Evolutionary conservation across 2,329 filamentous ascomycete species (phyloP), one percentile per base, ranked within the genome.

Genomic region (Colletotrichum higginsianum): DNA sequence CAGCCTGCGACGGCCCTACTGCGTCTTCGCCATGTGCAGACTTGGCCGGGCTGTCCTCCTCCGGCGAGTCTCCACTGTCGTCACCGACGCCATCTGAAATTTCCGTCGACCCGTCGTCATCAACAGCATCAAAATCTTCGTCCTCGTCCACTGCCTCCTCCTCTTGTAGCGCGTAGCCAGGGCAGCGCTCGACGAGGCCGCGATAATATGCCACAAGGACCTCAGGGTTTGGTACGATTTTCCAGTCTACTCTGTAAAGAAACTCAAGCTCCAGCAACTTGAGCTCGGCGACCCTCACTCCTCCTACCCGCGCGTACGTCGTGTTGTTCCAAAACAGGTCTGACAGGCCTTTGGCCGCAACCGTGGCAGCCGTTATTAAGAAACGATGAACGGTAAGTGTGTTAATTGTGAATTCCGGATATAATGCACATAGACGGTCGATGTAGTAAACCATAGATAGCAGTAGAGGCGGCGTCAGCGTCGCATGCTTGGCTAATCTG

Each of bases 401-500:
- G 80, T 95, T 98, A 76, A 99, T 97, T 38, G 95, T 98, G 81
- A 99, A 99, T 57, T 96, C 93, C 3, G 94, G 93, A 80, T 98
- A 99, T 71, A 97, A 86, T 13, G 94, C 92, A 82, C 96, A 99
- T 26, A 99, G 88, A 42, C 95, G 92, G 83, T 99, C 96, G 78
- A 99, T 98, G 79, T 98, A 99, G 80, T 97, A 99, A 68, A 99
- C 96, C 94, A 99, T 98, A 76, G 95, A 96, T 46, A 99, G 89
- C n/a, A 99, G 87, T 61, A 99, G 92, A 0, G 96, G 96, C 15
- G 96, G 95, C 8, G 94, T 95, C 3, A 99, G 87, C 0, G 96
- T 98, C 35, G 96, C 96, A 80, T 99, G 96, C 71, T 95, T 94
- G 30, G 97, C 96, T 69, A 99, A 87, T 74, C 96, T 92, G 78